phyloP scores from a whole-genome alignment of 805 yeast species.

The Babjeviella inositovora region DNA sequence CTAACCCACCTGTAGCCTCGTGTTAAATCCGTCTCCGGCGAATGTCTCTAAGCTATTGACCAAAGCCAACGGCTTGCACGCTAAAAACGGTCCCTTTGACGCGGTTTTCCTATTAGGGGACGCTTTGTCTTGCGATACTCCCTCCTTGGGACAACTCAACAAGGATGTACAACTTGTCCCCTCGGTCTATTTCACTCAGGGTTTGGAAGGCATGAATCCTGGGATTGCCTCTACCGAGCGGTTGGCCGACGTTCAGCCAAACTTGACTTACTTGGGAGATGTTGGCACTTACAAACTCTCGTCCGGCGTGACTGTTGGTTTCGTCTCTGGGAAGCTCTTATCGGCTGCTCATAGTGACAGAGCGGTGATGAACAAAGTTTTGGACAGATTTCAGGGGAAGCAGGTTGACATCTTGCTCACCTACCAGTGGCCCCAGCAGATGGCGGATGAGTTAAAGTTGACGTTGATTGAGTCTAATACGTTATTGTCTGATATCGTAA shows the following conservation, averaged over 20 bases:
- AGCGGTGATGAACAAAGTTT: conserved; percentile 4
- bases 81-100: conserved; percentile 54
- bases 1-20: too few relatives aligned
- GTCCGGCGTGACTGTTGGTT: conserved; percentile 31
- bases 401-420: conserved; percentile 39
- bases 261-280: conserved; percentile 14
- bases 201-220: conserved; percentile 1
- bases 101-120: conserved; percentile 37
- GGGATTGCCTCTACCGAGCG: conserved; percentile 8
- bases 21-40: conserved; percentile 25
- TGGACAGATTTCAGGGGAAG: conserved; percentile 6
- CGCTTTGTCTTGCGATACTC: conserved; percentile 8
- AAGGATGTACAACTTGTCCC: conserved; percentile 9
- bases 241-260: conserved; percentile 7
- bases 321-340: conserved; percentile 17
- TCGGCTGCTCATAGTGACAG: conserved; percentile 9
- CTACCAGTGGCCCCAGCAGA: conserved; percentile 40
- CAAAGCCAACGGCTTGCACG: conserved; percentile 29
- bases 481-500: conserved; percentile 27
- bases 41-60: conserved; percentile 22
- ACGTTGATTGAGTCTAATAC: conserved; percentile 26
- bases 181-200: too few relatives aligned
- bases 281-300: conserved; percentile 19
- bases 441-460: conserved; percentile 26
- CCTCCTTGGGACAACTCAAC: conserved; percentile 1